Conservation (phyloP, 202 grass and related monocot genomes). For the Setaria viridis region DNA sequence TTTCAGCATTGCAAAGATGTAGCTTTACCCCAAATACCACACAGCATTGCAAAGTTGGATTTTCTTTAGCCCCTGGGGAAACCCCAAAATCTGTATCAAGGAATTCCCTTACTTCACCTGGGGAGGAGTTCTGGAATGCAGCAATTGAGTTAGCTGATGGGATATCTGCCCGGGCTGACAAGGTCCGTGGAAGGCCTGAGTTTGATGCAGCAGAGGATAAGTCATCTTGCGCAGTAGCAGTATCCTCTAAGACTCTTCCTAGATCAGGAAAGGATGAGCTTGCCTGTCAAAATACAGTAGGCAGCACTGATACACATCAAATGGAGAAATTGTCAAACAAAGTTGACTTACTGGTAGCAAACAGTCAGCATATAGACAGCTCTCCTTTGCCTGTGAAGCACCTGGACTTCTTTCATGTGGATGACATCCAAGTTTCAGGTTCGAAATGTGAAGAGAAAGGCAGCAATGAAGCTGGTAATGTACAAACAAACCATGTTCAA, state of each 20-base stretch:
- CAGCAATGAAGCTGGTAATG: slow-evolving; percentile 17
- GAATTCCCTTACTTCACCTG: slow-evolving; percentile 75
- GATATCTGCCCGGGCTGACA: slow-evolving; percentile 58
- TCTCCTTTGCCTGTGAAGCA: slow-evolving; percentile 92
- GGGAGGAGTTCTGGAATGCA: slow-evolving; percentile 94
- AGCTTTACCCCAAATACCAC: slow-evolving; percentile 66
- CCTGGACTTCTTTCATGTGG: slow-evolving; percentile 86
- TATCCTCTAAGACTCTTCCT: slow-evolving; percentile 65
- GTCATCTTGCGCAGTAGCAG: slow-evolving; percentile 67
- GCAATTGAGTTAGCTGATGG: slow-evolving; percentile 82
- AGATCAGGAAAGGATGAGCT: slow-evolving; percentile 52
- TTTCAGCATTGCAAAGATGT: slow-evolving; percentile 69
- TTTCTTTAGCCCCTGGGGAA: slow-evolving; percentile 49
- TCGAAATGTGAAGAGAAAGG: slow-evolving; percentile 48
- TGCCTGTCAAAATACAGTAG: slow-evolving; percentile 46
- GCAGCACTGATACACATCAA: slow-evolving; percentile 55
- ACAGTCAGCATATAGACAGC: slow-evolving; percentile 42
- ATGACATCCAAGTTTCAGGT: slow-evolving; percentile 50
- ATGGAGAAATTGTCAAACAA: slow-evolving; percentile 51
- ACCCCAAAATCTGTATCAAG: slow-evolving; percentile 69
- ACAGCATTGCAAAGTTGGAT: slow-evolving; percentile 44
- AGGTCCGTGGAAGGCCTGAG: slow-evolving; percentile 43
- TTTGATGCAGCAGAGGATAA: slow-evolving; percentile 62
- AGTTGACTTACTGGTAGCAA: slow-evolving; percentile 31
- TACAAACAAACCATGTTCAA: slow-evolving; percentile 25